A percentile compares a stretch with the other conserved stretches of the same genome.
phyloP scores from a whole-genome alignment of 768 basidiomycete genomes.

The Lactarius quietus region DNA sequence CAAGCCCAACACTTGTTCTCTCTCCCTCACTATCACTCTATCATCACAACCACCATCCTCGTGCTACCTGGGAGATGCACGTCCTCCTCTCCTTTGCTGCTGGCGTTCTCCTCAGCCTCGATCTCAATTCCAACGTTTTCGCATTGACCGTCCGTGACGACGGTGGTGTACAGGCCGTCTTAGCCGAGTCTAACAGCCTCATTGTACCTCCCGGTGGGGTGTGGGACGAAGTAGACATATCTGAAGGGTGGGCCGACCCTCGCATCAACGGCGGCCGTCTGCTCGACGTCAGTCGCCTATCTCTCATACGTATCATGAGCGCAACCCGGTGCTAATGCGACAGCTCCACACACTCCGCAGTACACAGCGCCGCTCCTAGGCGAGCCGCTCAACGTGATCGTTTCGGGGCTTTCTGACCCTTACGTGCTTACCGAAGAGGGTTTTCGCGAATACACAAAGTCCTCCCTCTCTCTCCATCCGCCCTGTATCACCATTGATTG shows the following conservation, averaged over 20 bases:
- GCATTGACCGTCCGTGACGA: neutral
- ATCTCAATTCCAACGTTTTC: neutral
- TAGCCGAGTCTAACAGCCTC: neutral
- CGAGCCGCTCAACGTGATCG: conserved; percentile 82
- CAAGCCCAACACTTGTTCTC: neutral
- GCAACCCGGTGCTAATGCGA: conserved; percentile 1
- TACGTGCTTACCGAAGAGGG: conserved; percentile 73
- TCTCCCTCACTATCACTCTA: neutral
- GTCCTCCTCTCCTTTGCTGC: neutral
- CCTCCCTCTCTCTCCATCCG: conserved; percentile 13
- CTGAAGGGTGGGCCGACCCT: conserved; percentile 60
- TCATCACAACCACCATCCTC: neutral
- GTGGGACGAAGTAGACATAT: conserved; percentile 27
- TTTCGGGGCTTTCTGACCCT: conserved; percentile 75
- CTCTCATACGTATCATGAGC: neutral
- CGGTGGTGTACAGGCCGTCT: neutral
- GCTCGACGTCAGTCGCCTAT: conserved; percentile 57
- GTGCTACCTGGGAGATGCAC: conserved; percentile 6
- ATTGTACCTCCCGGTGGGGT: neutral
- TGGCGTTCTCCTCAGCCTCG: neutral
- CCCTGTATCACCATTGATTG: neutral
- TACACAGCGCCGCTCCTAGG: conserved; percentile 62
- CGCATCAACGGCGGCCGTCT: conserved; percentile 67
- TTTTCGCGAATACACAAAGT: conserved; percentile 69
- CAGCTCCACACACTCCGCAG: conserved; percentile 36